A percentile compares a stretch with the other conserved stretches of the same genome.
These are phyloP conservation scores for Ophiocordyceps robertsii DNA, from an alignment of 2,329 filamentous ascomycete species.

Conservation along the genomic window DNA sequence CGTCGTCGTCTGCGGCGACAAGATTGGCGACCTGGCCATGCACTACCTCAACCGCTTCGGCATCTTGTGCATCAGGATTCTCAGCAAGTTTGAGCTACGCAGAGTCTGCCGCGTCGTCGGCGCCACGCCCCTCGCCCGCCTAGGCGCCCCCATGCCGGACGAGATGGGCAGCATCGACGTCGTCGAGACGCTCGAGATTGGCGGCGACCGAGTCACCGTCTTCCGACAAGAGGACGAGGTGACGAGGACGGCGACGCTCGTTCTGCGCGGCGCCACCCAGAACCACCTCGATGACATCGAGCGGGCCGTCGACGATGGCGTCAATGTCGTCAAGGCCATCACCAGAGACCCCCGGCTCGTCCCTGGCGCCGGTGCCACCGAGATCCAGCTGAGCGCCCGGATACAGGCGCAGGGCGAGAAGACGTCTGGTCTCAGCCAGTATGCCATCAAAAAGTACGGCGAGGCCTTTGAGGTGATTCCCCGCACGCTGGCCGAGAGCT, in stretches of 20 bases:
- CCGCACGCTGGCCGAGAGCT: conserved; percentile 84
- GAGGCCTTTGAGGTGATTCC: conserved; percentile 97
- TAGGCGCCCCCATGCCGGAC: conserved; percentile 98
- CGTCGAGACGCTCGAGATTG: conserved; percentile 95
- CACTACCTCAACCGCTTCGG: conserved; percentile 97
- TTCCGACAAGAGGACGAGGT: conserved; percentile 93
- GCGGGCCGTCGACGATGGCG: conserved; percentile 91
- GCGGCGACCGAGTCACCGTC: conserved; percentile 93
- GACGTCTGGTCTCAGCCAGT: conserved; percentile 84
- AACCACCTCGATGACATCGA: conserved; percentile 97
- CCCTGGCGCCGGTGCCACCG: conserved; percentile 85
- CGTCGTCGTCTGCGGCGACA: conserved; percentile 82
- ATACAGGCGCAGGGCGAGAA: conserved; percentile 84
- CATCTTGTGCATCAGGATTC: conserved; percentile 90
- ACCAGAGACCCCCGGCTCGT: conserved; percentile 86
- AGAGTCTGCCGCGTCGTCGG: conserved; percentile 92
- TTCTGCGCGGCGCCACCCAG: conserved; percentile 89
- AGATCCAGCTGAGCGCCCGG: conserved; percentile 85
- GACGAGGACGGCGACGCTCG: conserved; percentile 85
- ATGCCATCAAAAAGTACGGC: conserved; percentile 93
- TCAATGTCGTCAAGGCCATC: conserved; percentile 97
- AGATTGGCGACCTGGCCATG: conserved; percentile 88
- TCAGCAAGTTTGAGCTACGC: conserved; percentile 96
- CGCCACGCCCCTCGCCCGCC: conserved; percentile 85
- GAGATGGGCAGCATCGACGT: conserved; percentile 94